Evolutionary conservation across 2,329 filamentous ascomycete genomes (phyloP), one percentile per base, ranked within the genome.

Genomic region (Davidsoniella virescens): DNA sequence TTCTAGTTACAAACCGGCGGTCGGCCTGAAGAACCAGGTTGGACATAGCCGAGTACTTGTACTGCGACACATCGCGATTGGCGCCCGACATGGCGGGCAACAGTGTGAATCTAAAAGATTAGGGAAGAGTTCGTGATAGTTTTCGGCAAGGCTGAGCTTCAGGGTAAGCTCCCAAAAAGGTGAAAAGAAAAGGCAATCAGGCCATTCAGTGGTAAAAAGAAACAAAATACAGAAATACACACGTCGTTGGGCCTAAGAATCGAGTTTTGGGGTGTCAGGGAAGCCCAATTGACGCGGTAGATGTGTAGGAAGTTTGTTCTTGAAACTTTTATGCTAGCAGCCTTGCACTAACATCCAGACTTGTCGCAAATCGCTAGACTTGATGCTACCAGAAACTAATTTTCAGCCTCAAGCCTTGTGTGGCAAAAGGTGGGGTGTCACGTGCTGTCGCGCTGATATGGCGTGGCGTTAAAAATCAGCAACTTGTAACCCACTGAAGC

Each of bases 21-120:
- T 98, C 92, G 71, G 87, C 88, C 84, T 98, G 92, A 78, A 98
- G 86, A 64, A 98, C 92, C 87, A 98, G 83, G 80, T 98, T 98
- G 71, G 92, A 98, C 92, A 98, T 96, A 67, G 86, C 87, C 80
- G 87, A 87, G 78, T 95, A 94, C 69, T 95, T 95, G 77, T 94
- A 95, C 69, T 94, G 88, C 67, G 87, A 88, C 61, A 94, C 84
- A 82, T 92, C 79, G 67, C 77, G 78, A 62, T 81, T 72, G 65
- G 78, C 73, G 65, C 81, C 84, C 66, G 83, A 75, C 85, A 90
- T 88, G 52, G 36, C 47, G 54, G 53, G 50, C 51, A 26, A 41
- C n/a, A 20, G 23, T 23, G 44, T 16, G 16, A n/a, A 42, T 45
- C 39, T 41, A 40, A 37, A 23, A 17, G 25, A 33, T 49, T 33